Base-by-base conservation (phyloP, 1,139 yeast species). In the Debaryomyces coudertii region DNA sequence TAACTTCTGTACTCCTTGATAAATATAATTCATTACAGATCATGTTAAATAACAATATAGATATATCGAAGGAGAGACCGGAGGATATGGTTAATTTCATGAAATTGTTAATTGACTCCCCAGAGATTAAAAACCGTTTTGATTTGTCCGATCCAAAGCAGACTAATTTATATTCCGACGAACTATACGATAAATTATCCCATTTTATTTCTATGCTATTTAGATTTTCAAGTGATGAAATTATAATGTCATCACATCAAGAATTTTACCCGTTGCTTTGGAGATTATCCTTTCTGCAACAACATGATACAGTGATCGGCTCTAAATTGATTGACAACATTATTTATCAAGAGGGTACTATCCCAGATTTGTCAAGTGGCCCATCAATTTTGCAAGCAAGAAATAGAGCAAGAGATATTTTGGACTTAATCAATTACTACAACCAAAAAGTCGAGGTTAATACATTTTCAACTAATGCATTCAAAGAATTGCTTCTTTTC, bases 241-340 rank as follows among this genome's bases (percentile, higher is more conserved):
- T 71, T 27, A 56, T 65, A 18, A 49, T 72, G 31, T 55, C 65
- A 12, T 42, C 58, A 2, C 50, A 60, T 18, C 65, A 66, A 1
- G 65, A 64, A 38, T 62, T 72, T 34, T 55, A 70, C 9, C 72
- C 74, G 0, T 56, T 75, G 22, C 57, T 75, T 11, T 69, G 76
- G 71, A 60, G 68, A 43, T 50, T 74, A 31, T 52, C 69, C 1
- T 55, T 55, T 24, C 49, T 56, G 6, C 56, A 54, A 9, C 12
- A 12, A 9, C 25, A 39, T 5, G 39, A 43, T 4, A 30, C 45
- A 4, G 52, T 60, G n/a, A 50, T 70, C 9, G 66, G 70, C 2
- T 62, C 72, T 1, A 51, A 57, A 7, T 43, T 54, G 5, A 52
- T 71, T 12, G 67, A 69, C 42, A 57, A 58, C 5, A 52, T 62